Conservation (phyloP, 164 flowering plant genomes). For the Tinospora cordifolia region DNA sequence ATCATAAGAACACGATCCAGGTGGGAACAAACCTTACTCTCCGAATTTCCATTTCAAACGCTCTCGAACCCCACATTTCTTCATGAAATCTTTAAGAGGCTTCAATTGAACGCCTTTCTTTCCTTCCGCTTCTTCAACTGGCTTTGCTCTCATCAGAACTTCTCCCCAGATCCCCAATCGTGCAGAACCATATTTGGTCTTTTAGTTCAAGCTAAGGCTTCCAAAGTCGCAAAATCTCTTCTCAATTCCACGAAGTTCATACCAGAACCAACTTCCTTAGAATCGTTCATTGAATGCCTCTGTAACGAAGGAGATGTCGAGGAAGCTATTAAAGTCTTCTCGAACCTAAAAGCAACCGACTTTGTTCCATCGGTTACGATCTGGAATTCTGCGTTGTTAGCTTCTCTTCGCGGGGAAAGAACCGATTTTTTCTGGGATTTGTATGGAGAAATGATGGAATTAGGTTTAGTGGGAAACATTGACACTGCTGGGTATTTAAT, state of each 20-base stretch:
- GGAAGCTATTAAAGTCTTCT: conserved; percentile 32
- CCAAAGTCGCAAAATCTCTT: conserved; percentile 32
- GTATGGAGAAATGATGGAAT: conserved; percentile 44
- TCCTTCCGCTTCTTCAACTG: conserved; percentile 46
- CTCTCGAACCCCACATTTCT: conserved; percentile 36
- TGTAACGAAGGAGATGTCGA: conserved; percentile 38
- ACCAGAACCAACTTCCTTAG: conserved; percentile 30
- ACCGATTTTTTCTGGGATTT: conserved; percentile 49
- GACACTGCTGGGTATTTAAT: conserved; percentile 46
- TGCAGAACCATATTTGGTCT: conserved; percentile 31
- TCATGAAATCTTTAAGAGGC: conserved; percentile 28
- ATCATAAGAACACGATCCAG: conserved; percentile 34
- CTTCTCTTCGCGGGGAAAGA: conserved; percentile 32
- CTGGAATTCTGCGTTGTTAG: conserved; percentile 45
- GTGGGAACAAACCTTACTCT: conserved; percentile 44
- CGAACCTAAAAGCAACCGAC: conserved; percentile 19
- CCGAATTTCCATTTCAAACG: conserved; percentile 37
- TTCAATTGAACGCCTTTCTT: conserved; percentile 30
- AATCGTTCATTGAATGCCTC: conserved; percentile 36
- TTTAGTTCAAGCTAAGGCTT: conserved; percentile 44
- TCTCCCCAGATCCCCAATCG: conserved; percentile 20
- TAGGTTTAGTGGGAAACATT: conserved; percentile 33
- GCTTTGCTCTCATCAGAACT: conserved; percentile 27
- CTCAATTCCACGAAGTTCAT: conserved; percentile 27
- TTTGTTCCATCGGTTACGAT: conserved; percentile 26